These are phyloP conservation scores for Podila verticillata DNA, from an alignment of 192 early-diverging fungal genomes.

Conservation along the genomic window DNA sequence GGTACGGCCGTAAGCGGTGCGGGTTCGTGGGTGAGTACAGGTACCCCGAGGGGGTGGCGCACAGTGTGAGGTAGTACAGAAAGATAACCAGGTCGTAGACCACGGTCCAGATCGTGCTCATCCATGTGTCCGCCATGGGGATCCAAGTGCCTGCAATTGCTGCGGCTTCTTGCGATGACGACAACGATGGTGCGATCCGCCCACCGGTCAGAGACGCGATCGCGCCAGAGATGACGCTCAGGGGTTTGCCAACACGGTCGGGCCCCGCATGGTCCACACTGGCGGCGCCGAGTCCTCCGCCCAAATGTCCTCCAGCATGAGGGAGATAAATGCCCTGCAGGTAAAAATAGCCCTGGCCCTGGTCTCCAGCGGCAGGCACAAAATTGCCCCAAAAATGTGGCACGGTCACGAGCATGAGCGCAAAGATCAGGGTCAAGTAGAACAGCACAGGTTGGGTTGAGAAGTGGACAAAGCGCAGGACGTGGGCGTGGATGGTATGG, in stretches of 20 bases:
- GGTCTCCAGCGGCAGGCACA: constrained; percentile 42
- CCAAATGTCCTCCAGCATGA: constrained; percentile 28
- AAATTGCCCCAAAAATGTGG: constrained; percentile 44
- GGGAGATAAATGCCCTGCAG: constrained; percentile 45
- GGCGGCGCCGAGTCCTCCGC: constrained; percentile 22
- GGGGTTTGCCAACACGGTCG: constrained; percentile 14
- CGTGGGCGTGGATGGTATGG: constrained; percentile 44
- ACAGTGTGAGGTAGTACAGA: constrained; percentile 43
- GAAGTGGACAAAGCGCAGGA: constrained; percentile 47
- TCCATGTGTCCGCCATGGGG: constrained; percentile 63
- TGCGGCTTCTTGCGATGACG: background rate
- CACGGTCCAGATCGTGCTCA: constrained; percentile 48
- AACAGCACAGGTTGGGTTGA: constrained; percentile 44
- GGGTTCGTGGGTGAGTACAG: constrained; percentile 44
- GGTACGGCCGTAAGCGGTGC: constrained; percentile 42
- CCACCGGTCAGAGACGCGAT: constrained; percentile 36
- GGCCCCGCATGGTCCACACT: constrained; percentile 39
- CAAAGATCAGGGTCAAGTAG: constrained; percentile 37
- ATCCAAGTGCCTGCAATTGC: constrained; percentile 52
- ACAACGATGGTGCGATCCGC: background rate
- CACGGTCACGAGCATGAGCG: constrained; percentile 44
- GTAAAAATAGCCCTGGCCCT: constrained; percentile 46
- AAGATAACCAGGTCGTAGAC: constrained; percentile 48
- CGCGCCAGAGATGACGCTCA: constrained; percentile 23
- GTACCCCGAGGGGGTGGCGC: constrained; percentile 45